A percentile compares a stretch with the other conserved stretches of the same genome.
Conservation (phyloP, 352 stramenopile genomes). For the Globisporangium paroecandrum region DNA sequence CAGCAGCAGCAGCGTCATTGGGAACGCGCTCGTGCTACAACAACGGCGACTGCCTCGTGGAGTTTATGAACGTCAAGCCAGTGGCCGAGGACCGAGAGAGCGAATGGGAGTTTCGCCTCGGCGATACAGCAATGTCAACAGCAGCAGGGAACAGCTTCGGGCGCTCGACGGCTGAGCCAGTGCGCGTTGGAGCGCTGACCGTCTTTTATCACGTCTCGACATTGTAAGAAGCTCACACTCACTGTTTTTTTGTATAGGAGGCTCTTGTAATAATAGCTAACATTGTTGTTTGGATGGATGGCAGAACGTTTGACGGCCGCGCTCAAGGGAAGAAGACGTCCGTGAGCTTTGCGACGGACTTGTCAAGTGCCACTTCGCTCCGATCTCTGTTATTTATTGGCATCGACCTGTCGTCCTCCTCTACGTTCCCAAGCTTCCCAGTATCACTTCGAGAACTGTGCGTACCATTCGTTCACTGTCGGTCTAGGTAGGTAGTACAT, state of each 20-base stretch:
- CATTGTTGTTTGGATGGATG: not conserved
- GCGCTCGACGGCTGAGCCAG: not conserved
- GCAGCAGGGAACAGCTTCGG: not conserved
- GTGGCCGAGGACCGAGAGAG: not conserved
- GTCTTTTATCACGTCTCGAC: not conserved
- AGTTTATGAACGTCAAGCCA: constrained; percentile 7
- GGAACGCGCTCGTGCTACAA: constrained; percentile 4
- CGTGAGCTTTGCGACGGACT: constrained; percentile 3
- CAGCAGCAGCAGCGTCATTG: constrained; percentile 1
- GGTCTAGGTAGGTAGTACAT: too few species aligned
- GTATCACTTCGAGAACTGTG: constrained; percentile 20
- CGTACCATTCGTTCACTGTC: not conserved
- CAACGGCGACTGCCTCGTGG: constrained; percentile 6
- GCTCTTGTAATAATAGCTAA: not conserved
- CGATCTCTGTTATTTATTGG: constrained; percentile 31
- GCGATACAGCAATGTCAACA: not conserved
- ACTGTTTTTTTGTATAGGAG: not conserved
- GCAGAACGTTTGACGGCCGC: constrained; percentile 10
- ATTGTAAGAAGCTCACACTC: constrained; percentile 2
- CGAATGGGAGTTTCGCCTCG: not conserved
- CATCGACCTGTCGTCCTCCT: constrained; percentile 24
- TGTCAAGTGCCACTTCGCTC: constrained; percentile 5
- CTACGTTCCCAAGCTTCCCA: constrained; percentile 23
- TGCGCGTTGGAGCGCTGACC: constrained; percentile 1
- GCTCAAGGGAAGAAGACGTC: not conserved